Evolutionary conservation across 495 filamentous ascomycete genomes (phyloP), one percentile per base, ranked within the genome.

Genomic region (Annulohypoxylon stygium): DNA sequence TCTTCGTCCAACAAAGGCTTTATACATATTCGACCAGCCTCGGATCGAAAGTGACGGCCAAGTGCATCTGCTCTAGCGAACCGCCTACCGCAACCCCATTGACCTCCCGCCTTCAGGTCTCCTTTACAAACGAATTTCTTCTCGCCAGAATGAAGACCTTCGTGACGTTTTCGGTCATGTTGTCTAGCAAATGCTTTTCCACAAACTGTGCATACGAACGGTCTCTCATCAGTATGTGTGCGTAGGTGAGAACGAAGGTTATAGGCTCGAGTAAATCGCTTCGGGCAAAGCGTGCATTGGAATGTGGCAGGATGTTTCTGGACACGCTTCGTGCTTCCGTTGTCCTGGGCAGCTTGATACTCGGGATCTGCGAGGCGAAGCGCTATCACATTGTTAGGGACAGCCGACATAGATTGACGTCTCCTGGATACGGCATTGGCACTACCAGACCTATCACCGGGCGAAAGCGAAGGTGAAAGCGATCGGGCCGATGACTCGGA

Each of bases 111-210:
- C 65, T 94, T 93, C 10, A 99, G 88, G 61, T 93, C 92, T 65
- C 96, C 96, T 43, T 92, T 92, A 81, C 96, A 99, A 65, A 98
- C 93, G 77, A 98, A 99, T 74, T 98, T 98, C 88, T 97, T 97
- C 79, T 97, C 94, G 43, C 94, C 94, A 1, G 91, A 93, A 78
- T 97, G 94, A 3, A 97, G 84, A 12, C 94, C 93, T 82, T 97
- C 94, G 80, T 97, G 94, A 20, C 94, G 88, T 81, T 97, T 97
- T 37, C 94, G 90, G 79, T 97, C 94, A 71, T 97, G 94, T 78
- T 97, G 93, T n/a, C 94, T 90, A 18, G 94, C 94, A 79, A 97
- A 97, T 2, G 96, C 96, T 82, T 99, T 99, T 67, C 94, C 93
- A 76, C 96, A 99, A 36, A 98, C 93, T 0, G 93, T 95, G 71